A percentile compares a stretch with the other conserved stretches of the same genome.
phyloP scores from a whole-genome alignment of 2,329 filamentous ascomycete species.

The Neonectria coccinea region DNA sequence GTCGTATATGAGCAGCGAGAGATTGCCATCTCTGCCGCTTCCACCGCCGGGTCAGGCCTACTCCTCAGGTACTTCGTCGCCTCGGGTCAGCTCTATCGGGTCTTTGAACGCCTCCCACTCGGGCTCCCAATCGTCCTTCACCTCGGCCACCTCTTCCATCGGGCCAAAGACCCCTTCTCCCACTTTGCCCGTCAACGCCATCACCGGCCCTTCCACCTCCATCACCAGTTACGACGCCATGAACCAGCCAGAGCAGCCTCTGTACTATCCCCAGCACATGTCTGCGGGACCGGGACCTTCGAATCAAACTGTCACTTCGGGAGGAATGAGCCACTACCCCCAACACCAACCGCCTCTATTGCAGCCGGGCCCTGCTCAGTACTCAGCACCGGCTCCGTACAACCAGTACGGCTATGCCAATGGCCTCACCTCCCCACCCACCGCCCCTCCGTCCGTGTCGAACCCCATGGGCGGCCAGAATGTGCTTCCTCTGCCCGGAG shows the following conservation, averaged over 20 bases:
- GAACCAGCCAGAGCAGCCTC: slow-evolving; percentile 77
- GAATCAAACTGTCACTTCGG: slow-evolving; percentile 81
- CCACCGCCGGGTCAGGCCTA: slow-evolving; percentile 77
- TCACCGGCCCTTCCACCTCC: slow-evolving; percentile 47
- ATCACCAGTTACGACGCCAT: slow-evolving; percentile 66
- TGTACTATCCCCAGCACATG: slow-evolving; percentile 88
- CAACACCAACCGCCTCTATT: slow-evolving; percentile 81
- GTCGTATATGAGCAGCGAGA: slow-evolving; percentile 75
- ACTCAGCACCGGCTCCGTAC: slow-evolving; percentile 72
- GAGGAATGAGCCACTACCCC: slow-evolving; percentile 80
- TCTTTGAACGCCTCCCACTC: slow-evolving; percentile 64
- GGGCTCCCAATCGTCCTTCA: slow-evolving; percentile 67
- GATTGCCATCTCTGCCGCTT: slow-evolving; percentile 77
- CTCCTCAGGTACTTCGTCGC: slow-evolving; percentile 78
- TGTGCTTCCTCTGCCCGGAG: slow-evolving; percentile 77
- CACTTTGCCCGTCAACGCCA: slow-evolving; percentile 66
- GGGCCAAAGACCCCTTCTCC: slow-evolving; percentile 84
- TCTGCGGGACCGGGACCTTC: slow-evolving; percentile 80
- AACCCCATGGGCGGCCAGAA: slow-evolving; percentile 74
- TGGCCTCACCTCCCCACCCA: slow-evolving; percentile 83
- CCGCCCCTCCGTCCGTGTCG: slow-evolving; percentile 74
- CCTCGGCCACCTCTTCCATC: slow-evolving; percentile 67
- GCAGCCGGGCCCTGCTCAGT: slow-evolving; percentile 77
- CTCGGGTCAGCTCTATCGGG: slow-evolving; percentile 81
- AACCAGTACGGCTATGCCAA: slow-evolving; percentile 79